Evolutionary conservation across 345 rosid species (phyloP).

Genomic region (Populus alba): DNA sequence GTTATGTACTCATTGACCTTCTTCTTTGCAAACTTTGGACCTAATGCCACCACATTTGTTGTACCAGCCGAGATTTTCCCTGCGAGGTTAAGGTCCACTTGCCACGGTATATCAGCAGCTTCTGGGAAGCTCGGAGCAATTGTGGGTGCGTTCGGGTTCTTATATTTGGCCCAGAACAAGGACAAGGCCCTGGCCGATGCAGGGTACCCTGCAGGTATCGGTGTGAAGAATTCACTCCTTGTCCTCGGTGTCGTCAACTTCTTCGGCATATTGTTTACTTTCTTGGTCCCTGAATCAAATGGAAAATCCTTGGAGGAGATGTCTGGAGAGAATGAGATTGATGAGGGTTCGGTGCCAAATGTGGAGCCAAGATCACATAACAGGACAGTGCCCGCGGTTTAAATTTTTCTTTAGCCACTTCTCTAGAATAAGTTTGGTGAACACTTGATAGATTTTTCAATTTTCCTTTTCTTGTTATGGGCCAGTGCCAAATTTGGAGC

Average conservation of each 20-base stretch:
- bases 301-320: constrained; percentile 81
- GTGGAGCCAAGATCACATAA: constrained; percentile 17
- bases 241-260: constrained; percentile 58
- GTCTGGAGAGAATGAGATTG: constrained; percentile 63
- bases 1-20: constrained; percentile 66
- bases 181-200: constrained; percentile 76
- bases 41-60: constrained; percentile 80
- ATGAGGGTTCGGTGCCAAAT: constrained; percentile 5
- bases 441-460: neutral
- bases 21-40: constrained; percentile 90
- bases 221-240: constrained; percentile 67
- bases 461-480: no score
- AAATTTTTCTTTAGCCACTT: neutral
- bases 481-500: neutral
- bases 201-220: constrained; percentile 86
- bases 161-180: constrained; percentile 68
- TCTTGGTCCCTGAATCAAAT: constrained; percentile 84
- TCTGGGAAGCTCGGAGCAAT: constrained; percentile 85
- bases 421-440: neutral
- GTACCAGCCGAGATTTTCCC: constrained; percentile 93
- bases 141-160: constrained; percentile 78
- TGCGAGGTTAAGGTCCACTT: constrained; percentile 81
- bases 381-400: constrained; percentile 19
- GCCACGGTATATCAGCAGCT: constrained; percentile 90
- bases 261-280: constrained; percentile 61